Evolutionary conservation across 1,284 basidiomycete species (phyloP).

Genomic region (Neonothopanus nambi): DNA sequence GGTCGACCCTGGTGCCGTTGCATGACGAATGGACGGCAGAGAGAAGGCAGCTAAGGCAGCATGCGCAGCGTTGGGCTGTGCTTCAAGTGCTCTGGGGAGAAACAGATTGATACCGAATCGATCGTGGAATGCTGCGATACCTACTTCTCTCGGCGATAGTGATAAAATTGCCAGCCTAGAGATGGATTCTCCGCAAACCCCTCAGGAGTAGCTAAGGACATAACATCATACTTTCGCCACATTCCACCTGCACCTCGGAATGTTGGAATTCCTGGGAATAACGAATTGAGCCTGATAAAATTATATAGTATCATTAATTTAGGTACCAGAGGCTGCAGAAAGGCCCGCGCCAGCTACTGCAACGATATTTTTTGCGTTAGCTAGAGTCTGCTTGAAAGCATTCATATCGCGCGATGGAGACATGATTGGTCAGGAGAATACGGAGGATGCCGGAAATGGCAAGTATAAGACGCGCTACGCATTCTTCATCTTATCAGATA

Average conservation of each 20-base stretch:
- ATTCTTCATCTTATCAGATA: conserved; percentile 38
- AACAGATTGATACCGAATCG: neutral
- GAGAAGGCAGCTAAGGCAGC: conserved; percentile 30
- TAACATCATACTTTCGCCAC: conserved; percentile 60
- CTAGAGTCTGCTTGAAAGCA: neutral
- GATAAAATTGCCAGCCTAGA: conserved; percentile 71
- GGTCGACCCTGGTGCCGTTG: conserved; percentile 23
- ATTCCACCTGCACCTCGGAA: conserved; percentile 63
- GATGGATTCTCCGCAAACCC: conserved; percentile 57
- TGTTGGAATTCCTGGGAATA: conserved; percentile 55
- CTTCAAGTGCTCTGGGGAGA: conserved; percentile 29
- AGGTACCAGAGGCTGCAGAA: conserved; percentile 56
- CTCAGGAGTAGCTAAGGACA: conserved; percentile 58
- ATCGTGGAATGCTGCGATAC: conserved; percentile 14
- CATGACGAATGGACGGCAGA: conserved; percentile 20
- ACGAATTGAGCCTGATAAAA: neutral
- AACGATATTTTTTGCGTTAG: conserved; percentile 47
- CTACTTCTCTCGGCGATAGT: conserved; percentile 59
- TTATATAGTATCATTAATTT: neutral
- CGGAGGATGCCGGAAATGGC: neutral
- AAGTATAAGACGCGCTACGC: neutral
- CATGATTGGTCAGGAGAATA: neutral
- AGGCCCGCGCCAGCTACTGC: conserved; percentile 64
- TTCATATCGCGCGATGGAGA: neutral
- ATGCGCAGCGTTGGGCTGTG: conserved; percentile 35